phyloP scores from a whole-genome alignment of 768 basidiomycete genomes.

The Lentinula sp. region DNA sequence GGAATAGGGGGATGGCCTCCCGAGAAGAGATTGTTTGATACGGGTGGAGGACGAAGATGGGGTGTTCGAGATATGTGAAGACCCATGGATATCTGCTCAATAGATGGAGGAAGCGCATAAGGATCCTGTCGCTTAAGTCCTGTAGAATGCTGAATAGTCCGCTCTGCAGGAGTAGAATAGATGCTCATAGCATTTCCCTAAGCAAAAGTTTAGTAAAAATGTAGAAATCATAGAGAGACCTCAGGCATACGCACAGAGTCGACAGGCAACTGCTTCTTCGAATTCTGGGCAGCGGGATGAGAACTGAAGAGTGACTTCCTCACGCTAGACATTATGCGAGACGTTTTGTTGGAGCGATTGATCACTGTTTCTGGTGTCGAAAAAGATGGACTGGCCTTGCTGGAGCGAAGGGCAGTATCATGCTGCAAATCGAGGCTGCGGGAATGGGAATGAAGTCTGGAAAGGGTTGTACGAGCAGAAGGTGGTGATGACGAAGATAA shows the following conservation, averaged over 20 bases:
- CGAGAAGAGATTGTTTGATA: constrained; percentile 20
- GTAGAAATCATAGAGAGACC: neutral
- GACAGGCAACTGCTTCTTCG: constrained; percentile 14
- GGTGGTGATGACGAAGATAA: neutral
- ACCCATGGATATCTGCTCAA: constrained; percentile 79
- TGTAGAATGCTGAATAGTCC: constrained; percentile 21
- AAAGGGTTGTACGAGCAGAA: neutral
- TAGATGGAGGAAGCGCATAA: constrained; percentile 45
- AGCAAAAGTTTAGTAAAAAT: neutral
- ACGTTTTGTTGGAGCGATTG: constrained; percentile 8
- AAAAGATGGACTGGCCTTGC: neutral
- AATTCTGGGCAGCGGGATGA: neutral
- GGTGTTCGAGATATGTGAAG: constrained; percentile 74
- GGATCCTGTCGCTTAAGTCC: constrained; percentile 33
- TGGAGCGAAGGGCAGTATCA: neutral
- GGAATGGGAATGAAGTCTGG: neutral
- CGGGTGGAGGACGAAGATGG: constrained; percentile 42
- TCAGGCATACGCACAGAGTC: neutral
- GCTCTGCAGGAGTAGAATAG: constrained; percentile 37
- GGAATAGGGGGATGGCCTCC: constrained; percentile 22
- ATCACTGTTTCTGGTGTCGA: neutral
- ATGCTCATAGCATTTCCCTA: constrained; percentile 22
- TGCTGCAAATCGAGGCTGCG: neutral
- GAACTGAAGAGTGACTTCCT: constrained; percentile 13
- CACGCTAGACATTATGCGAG: constrained; percentile 19